These are phyloP conservation scores for Atkinsonella hypoxylon DNA, from an alignment of 2,329 filamentous ascomycete genomes.

Conservation along the genomic window DNA sequence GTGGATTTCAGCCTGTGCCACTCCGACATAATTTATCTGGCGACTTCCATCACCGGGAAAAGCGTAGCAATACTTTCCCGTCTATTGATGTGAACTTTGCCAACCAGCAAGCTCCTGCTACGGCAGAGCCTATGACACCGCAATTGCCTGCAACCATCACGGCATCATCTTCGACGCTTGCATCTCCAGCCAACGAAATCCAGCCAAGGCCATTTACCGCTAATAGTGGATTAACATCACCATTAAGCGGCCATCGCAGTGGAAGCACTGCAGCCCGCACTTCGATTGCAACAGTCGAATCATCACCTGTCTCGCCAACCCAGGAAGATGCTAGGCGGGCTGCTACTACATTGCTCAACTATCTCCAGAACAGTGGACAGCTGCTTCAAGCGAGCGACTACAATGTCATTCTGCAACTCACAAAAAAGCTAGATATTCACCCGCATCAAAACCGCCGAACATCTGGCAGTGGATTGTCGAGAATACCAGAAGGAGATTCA, in stretches of 20 bases:
- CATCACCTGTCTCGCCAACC: constrained; percentile 54
- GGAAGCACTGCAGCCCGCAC: constrained; percentile 21
- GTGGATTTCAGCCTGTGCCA: constrained; percentile 42
- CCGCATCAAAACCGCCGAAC: constrained; percentile 27
- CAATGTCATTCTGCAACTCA: constrained; percentile 65
- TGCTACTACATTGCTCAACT: constrained; percentile 68
- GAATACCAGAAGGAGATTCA: constrained; percentile 45
- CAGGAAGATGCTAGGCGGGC: constrained; percentile 79
- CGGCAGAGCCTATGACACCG: constrained; percentile 34
- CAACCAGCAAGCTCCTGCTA: constrained; percentile 23
- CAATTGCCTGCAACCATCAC: constrained; percentile 35
- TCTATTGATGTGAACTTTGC: constrained; percentile 52
- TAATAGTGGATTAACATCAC: constrained; percentile 30
- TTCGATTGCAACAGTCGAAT: constrained; percentile 28
- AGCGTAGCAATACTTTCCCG: constrained; percentile 75
- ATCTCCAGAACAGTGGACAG: constrained; percentile 60
- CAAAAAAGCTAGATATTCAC: constrained; percentile 71
- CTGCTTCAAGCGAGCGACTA: constrained; percentile 64
- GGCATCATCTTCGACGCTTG: constrained; percentile 38
- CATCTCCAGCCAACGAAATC: constrained; percentile 38
- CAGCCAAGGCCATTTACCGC: constrained; percentile 29
- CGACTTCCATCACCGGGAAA: constrained; percentile 57
- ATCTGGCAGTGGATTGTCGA: constrained; percentile 36
- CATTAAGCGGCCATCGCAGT: constrained; percentile 21
- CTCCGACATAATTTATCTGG: constrained; percentile 23